Conservation (phyloP, 2,329 filamentous ascomycete species). For the Apiospora sp. region DNA sequence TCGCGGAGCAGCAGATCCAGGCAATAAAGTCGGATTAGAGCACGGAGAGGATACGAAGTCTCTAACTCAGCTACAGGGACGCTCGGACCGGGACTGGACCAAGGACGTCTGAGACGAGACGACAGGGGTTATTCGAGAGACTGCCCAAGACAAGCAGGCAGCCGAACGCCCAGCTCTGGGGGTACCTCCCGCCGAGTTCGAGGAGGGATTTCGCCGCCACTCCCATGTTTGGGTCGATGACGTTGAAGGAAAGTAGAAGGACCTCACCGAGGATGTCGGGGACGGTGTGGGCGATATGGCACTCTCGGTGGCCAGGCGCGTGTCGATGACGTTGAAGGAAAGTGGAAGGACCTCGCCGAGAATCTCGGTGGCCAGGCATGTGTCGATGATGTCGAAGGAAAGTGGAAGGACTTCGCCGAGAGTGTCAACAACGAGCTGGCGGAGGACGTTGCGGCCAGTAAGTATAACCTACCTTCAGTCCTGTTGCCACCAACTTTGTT, state of each 20-base stretch:
- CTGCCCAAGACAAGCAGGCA: background rate
- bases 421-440: conserved; percentile 71
- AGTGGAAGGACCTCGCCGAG: conserved; percentile 84
- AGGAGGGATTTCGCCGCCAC: too few relatives aligned
- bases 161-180: too few relatives aligned
- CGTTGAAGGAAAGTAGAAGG: conserved; percentile 97
- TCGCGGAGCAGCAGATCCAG: too few relatives aligned
- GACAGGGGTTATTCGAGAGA: background rate
- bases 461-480: too few relatives aligned
- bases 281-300: conserved; percentile 63
- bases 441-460: too few relatives aligned
- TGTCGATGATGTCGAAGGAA: too few relatives aligned
- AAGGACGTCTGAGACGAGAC: background rate
- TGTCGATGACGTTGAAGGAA: conserved; percentile 94
- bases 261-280: conserved; percentile 57
- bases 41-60: background rate
- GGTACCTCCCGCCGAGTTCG: too few relatives aligned
- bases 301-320: conserved; percentile 92
- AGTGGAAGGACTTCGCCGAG: conserved; percentile 61
- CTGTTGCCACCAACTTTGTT: too few relatives aligned
- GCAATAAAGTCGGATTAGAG: background rate
- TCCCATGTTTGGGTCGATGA: conserved; percentile 61
- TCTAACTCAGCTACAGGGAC: background rate
- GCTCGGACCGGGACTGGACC: background rate
- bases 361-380: too few relatives aligned